These are phyloP conservation scores for Bothriochloa decipiens DNA, from an alignment of 176 grass and related monocot species.

Conservation along the genomic window DNA sequence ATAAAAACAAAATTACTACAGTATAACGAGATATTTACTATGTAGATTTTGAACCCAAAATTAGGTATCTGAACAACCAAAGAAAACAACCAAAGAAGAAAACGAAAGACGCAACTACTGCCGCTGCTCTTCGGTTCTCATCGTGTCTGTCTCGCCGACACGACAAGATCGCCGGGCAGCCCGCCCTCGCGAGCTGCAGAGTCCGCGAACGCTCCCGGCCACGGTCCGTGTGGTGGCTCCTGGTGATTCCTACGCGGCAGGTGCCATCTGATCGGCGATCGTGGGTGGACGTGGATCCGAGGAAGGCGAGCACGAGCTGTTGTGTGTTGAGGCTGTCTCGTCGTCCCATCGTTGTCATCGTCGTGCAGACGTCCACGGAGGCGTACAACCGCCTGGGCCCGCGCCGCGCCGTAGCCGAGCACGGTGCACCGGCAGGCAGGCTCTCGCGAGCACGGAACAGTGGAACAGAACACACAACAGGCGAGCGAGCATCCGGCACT, in stretches of 20 bases:
- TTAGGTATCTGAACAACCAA: too few species aligned
- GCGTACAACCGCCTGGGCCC: constrained; percentile 22
- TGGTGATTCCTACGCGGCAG: too few species aligned
- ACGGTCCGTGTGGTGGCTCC: too few species aligned
- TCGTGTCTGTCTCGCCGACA: background rate
- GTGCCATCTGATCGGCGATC: background rate
- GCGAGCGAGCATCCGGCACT: too few species aligned
- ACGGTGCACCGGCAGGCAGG: background rate
- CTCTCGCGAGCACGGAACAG: constrained; percentile 26
- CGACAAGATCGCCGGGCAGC: background rate
- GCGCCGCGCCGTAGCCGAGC: background rate
- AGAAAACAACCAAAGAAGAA: too few species aligned
- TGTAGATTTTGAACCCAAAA: too few species aligned
- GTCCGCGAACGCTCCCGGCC: too few species aligned
- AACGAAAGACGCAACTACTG: too few species aligned
- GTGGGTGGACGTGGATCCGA: constrained; percentile 41
- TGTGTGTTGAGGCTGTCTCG: too few species aligned
- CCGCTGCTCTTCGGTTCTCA: background rate
- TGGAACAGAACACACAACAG: background rate
- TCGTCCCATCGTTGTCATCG: background rate
- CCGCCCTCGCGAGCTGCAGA: too few species aligned
- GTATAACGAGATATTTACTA: too few species aligned
- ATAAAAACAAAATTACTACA: too few species aligned
- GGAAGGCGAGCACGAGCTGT: constrained; percentile 17
- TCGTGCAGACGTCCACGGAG: background rate